Evolutionary conservation across 495 filamentous ascomycete genomes (phyloP).

Genomic region (Niebla homalea): DNA sequence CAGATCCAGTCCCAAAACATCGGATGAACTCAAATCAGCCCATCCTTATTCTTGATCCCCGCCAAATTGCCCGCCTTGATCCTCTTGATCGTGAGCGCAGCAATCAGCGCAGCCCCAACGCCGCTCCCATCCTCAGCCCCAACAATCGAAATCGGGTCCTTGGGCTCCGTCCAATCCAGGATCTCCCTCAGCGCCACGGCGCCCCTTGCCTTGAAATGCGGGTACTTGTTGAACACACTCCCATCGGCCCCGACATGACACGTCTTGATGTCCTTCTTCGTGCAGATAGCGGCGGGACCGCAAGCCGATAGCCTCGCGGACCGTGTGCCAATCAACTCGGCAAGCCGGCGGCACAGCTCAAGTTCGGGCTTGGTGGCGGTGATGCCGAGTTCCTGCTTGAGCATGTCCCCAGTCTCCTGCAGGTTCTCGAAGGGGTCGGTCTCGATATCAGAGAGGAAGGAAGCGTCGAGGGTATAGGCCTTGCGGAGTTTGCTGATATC

Average conservation of each 20-base stretch:
- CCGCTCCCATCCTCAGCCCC: conserved; percentile 89
- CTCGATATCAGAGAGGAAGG: conserved; percentile 91
- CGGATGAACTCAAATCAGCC: too few relatives aligned
- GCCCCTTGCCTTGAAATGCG: conserved; percentile 86
- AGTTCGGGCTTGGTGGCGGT: conserved; percentile 57
- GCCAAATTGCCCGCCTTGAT: conserved; percentile 64
- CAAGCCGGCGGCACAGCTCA: conserved; percentile 73
- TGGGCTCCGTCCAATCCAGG: conserved; percentile 73
- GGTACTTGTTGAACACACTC: conserved; percentile 96
- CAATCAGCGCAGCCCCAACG: conserved; percentile 93
- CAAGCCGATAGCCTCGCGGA: conserved; percentile 86
- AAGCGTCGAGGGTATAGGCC: conserved; percentile 77
- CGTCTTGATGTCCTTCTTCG: conserved; percentile 74
- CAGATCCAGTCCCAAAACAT: too few relatives aligned
- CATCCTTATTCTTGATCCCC: conserved; percentile 49
- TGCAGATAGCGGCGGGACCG: conserved; percentile 88
- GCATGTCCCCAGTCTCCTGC: conserved; percentile 68
- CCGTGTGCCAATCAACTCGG: conserved; percentile 88
- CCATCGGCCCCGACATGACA: conserved; percentile 95
- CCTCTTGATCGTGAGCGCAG: conserved; percentile 79
- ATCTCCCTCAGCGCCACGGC: conserved; percentile 85
- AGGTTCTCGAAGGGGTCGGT: conserved; percentile 93
- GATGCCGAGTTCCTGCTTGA: conserved; percentile 60
- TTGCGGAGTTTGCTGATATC: conserved; percentile 66
- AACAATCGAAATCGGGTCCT: conserved; percentile 74